phyloP scores from a whole-genome alignment of 495 filamentous ascomycete genomes.

The Penicillium goetzii region DNA sequence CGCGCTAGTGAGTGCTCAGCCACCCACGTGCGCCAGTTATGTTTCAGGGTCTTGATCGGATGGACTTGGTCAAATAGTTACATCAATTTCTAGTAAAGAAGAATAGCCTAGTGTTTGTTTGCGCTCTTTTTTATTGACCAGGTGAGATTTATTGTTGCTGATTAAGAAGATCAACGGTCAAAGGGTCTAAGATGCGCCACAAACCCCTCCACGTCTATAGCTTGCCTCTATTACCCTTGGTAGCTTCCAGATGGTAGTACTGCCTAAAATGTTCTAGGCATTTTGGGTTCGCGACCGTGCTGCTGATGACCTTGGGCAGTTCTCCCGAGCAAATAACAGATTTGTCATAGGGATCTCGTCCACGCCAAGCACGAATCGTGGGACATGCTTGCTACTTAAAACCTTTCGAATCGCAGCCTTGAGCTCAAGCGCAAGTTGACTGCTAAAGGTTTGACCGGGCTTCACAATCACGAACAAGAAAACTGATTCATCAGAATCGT shows the following conservation, averaged over 20 bases:
- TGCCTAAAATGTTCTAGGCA: constrained; percentile 26
- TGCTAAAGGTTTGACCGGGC: constrained; percentile 56
- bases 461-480: constrained; percentile 75
- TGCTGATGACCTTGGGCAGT: constrained; percentile 24
- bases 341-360: constrained; percentile 77
- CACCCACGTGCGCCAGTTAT: constrained; percentile 4
- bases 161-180: background rate
- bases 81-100: background rate
- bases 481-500: constrained; percentile 69
- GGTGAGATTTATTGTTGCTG: background rate
- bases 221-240: constrained; percentile 12
- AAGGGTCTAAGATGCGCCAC: background rate
- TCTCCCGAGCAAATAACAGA: constrained; percentile 61
- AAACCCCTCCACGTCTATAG: constrained; percentile 12
- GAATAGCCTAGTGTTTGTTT: background rate
- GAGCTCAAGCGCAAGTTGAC: constrained; percentile 56
- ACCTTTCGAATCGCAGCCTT: constrained; percentile 62
- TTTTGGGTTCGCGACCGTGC: constrained; percentile 27
- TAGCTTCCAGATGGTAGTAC: constrained; percentile 17
- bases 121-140: background rate
- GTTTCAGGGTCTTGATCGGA: background rate
- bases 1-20: constrained; percentile 5
- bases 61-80: background rate
- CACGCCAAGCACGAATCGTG: constrained; percentile 72
- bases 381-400: constrained; percentile 69